A percentile compares a stretch with the other conserved stretches of the same genome.
Evolutionary conservation across 257 asterid genomes (phyloP).

Genomic region (Scutellaria barbata): DNA sequence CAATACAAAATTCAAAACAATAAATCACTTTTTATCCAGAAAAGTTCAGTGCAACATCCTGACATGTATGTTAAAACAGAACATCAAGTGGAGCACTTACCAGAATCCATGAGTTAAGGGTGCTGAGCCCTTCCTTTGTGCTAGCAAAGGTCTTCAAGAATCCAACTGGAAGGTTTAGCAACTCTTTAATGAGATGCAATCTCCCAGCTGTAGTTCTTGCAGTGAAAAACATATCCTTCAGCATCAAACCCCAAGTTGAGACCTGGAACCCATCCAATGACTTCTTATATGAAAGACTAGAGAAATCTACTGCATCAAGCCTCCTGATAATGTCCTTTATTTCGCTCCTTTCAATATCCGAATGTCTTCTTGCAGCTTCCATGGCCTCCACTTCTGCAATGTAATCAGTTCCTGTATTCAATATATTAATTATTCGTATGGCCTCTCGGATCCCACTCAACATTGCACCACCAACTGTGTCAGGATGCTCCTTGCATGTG

Average conservation of each 20-base stretch:
- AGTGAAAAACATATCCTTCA: conserved; percentile 80
- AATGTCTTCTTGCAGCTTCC: conserved; percentile 84
- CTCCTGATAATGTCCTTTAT: conserved; percentile 77
- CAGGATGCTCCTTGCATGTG: conserved; percentile 99
- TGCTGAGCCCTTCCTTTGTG: conserved; percentile 83
- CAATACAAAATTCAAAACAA: conserved; percentile 33
- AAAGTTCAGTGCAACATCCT: conserved; percentile 29
- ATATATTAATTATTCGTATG: conserved; percentile 79
- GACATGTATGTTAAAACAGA: conserved; percentile 22
- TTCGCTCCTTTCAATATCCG: conserved; percentile 76
- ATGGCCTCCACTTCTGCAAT: conserved; percentile 85
- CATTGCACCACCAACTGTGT: conserved; percentile 99
- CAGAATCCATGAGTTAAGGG: conserved; percentile 94
- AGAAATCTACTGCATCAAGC: conserved; percentile 77
- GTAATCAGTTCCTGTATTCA: conserved; percentile 77
- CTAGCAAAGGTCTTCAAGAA: conserved; percentile 91
- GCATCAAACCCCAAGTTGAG: conserved; percentile 62
- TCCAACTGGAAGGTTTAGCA: conserved; percentile 87
- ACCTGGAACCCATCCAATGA: conserved; percentile 66
- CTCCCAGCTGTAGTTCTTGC: conserved; percentile 90
- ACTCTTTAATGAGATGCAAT: conserved; percentile 83
- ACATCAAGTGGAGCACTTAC: conserved; percentile 46
- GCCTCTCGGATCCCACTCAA: conserved; percentile 99
- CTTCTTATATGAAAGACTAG: conserved; percentile 55
- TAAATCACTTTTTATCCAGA: conserved; percentile 24